phyloP scores from a whole-genome alignment of 2,329 filamentous ascomycete species.

The Monosporascus sp. region DNA sequence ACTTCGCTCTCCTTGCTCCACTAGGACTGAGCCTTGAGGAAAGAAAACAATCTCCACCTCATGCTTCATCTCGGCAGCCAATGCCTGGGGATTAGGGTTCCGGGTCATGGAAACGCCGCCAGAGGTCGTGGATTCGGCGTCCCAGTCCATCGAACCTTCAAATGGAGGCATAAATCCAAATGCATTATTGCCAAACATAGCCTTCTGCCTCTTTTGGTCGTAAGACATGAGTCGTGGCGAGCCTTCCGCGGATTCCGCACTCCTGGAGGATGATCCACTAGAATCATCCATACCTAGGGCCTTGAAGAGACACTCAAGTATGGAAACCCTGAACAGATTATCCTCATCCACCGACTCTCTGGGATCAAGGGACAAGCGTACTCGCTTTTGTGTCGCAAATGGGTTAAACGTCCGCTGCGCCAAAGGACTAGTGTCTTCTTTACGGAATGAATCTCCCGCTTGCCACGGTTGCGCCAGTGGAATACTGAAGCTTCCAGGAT shows the following conservation, averaged over 20 bases:
- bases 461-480: slow-evolving; percentile 21
- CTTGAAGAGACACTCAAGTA: slow-evolving; percentile 93
- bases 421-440: slow-evolving; percentile 39
- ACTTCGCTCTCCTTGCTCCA: slow-evolving; percentile 95
- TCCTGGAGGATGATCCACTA: slow-evolving; percentile 57
- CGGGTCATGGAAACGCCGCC: slow-evolving; percentile 56
- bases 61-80: slow-evolving; percentile 77
- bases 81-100: slow-evolving; percentile 57
- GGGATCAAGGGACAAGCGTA: slow-evolving; percentile 53
- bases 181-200: slow-evolving; percentile 72
- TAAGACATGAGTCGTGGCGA: slow-evolving; percentile 82
- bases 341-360: slow-evolving; percentile 86
- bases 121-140: slow-evolving; percentile 80
- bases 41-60: slow-evolving; percentile 98
- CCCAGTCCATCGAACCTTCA: slow-evolving; percentile 70
- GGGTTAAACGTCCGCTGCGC: slow-evolving; percentile 49
- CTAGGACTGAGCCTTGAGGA: slow-evolving; percentile 85
- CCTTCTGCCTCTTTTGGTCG: slow-evolving; percentile 74
- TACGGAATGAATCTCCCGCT: slow-evolving; percentile 24
- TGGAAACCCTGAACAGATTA: slow-evolving; percentile 78
- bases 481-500: slow-evolving; percentile 24
- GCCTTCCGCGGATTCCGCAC: slow-evolving; percentile 70
- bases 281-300: slow-evolving; percentile 72
- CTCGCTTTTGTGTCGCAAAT: slow-evolving; percentile 46
- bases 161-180: slow-evolving; percentile 89